Conservation (phyloP, 345 rosid genomes). For the Eucalyptus shirleyi region DNA sequence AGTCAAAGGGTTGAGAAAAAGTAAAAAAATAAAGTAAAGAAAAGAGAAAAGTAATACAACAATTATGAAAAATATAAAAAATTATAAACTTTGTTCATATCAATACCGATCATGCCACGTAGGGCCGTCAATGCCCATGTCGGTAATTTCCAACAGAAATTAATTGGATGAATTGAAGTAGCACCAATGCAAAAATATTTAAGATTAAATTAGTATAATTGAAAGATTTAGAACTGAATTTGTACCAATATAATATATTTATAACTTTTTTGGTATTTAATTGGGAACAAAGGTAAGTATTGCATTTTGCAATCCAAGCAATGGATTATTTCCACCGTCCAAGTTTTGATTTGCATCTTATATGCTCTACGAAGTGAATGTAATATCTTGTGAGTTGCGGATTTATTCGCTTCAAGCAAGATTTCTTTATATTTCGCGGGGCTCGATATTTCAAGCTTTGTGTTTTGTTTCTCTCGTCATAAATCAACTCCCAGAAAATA, state of each 20-base stretch:
- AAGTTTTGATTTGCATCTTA: not conserved
- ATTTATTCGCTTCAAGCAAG: not conserved
- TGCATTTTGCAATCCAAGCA: not conserved
- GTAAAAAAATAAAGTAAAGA: too few species aligned
- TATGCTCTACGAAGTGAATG: not conserved
- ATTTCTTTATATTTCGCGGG: not conserved
- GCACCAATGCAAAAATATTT: too few species aligned
- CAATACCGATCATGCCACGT: fast-evolving
- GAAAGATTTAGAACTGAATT: fast-evolving
- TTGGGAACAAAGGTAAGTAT: not conserved
- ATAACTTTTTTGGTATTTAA: too few species aligned
- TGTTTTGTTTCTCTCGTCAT: not conserved
- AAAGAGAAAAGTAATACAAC: too few species aligned
- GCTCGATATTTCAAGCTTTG: not conserved
- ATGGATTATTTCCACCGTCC: not conserved
- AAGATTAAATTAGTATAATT: fast-evolving
- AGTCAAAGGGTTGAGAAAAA: fast-evolving
- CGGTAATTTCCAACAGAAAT: fast-evolving
- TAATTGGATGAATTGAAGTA: fast-evolving
- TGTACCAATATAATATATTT: fast-evolving
- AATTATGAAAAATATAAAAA: too few species aligned
- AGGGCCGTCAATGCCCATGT: fast-evolving
- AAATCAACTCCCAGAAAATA: not conserved
- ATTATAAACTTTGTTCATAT: too few species aligned
- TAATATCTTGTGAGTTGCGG: not conserved